Base-by-base conservation (phyloP, 1,139 yeast species). In the Blastobotrys elegans region DNA sequence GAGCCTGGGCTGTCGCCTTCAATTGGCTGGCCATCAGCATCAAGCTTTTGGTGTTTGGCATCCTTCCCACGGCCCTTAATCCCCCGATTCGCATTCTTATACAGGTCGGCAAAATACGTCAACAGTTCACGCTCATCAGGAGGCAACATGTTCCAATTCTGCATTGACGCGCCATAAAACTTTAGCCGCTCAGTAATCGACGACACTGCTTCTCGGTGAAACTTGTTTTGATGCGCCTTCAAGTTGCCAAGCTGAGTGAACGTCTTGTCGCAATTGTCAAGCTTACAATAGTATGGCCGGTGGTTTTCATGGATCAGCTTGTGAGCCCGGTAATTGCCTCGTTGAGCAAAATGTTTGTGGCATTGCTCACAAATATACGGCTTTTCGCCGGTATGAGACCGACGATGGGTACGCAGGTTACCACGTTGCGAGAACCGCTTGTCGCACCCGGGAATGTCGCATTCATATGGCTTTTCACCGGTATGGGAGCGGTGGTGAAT, bases 401-500 rank as follows among this genome's bases (percentile, higher is more conserved):
- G 71, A 57, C 81, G 69, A 68, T 87, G 95, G 0, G 97, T 89
- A 52, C 96, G 72, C 59, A 90, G 72, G 63, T 89, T 89, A 34
- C 97, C 96, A 42, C 95, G 94, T 65, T 90, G 97, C 0, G 96
- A 87, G 58, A 90, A 90, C 51, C 83, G 71, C 66, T 88, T 88
- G 49, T 79, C 84, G 56, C 84, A 90, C 34, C 64, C 68, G 1
- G 67, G 68, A 69, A 73, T 83, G 18, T 77, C 75, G 63, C 97
- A 90, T 59, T 77, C 82, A 65, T 81, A 90, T 11, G 72, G 73
- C 43, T 69, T 54, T 48, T 66, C 69, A 26, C 97, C 97, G 1
- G 96, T 89, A 61, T 90, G 97, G 22, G 89, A 72, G 53, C 97
- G 73, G 56, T 83, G 72, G 69, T 90, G 97, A 1, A 96, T 88